phyloP scores from a whole-genome alignment of 345 rosid genomes.

The Laguncularia racemosa region DNA sequence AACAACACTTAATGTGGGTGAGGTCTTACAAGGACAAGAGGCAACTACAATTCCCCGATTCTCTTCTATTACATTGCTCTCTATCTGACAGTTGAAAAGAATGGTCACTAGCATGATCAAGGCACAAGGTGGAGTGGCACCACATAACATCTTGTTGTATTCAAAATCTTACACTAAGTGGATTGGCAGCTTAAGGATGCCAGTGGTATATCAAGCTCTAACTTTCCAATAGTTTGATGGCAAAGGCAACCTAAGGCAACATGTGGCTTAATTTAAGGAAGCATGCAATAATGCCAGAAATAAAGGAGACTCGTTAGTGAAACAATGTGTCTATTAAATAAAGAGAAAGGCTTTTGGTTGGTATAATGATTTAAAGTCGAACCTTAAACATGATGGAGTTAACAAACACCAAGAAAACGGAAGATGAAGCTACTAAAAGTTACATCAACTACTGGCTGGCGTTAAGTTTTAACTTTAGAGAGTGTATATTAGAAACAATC shows the following conservation, averaged over 20 bases:
- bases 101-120: too few species aligned
- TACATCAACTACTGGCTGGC: not conserved
- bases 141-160: too few species aligned
- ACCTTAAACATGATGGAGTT: not conserved
- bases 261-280: not conserved
- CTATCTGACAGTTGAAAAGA: too few species aligned
- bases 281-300: not conserved
- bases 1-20: too few species aligned
- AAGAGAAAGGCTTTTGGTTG: conserved; percentile 1
- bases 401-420: not conserved
- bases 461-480: not conserved
- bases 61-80: too few species aligned
- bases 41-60: too few species aligned
- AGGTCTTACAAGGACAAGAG: too few species aligned
- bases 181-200: not conserved
- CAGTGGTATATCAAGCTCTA: not conserved
- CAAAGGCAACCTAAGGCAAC: not conserved
- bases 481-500: too few species aligned
- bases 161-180: not conserved
- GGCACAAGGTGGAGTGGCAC: too few species aligned
- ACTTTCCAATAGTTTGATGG: conserved; percentile 1
- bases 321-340: not conserved
- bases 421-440: not conserved
- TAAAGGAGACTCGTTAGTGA: not conserved
- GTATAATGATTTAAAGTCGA: not conserved